Evolutionary conservation across 345 rosid species (phyloP), one percentile per base, ranked within the genome.

Genomic region (Brassica rapa): DNA sequence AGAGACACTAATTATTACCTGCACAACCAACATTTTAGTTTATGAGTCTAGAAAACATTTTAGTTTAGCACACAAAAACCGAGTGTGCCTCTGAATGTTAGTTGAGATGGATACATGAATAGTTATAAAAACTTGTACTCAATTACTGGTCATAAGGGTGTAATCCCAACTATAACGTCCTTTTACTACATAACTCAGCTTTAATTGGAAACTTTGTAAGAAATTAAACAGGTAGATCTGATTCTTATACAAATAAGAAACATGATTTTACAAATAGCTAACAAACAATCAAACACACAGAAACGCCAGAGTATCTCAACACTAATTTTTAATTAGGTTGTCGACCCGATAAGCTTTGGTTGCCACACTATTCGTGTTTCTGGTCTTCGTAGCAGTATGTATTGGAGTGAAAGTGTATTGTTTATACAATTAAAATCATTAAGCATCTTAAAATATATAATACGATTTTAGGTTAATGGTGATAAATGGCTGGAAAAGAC

Each of bases 1-100:
- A 73, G 75, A 68, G 49, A 74, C 68, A 68, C 25, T 73, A 27
- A 80, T 74, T 23, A 74, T 79, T 79, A 72, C 81, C 67, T 72
- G 68, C 77, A 72, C 81, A 51, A 1, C 81, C 11, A 72, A 56
- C 23, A 19, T 27, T 65, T 56, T 4, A 3, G 30, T 43, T 71
- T 21, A 43, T 72, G 63, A 62, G 73, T 72, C 64, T 10, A 43
- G 65, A 37, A 29, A 41, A 71, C 61, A 64, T 19, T 19, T 19
- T 19, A 19, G 21, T 19, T 19, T 19, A 19, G 21, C 21, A 19
- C 32, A 77, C 25, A 77, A 37, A 55, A 70, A 16, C 10, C 57
- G 56, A 14, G 14, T 61, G 53, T 75, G 73, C n/a, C 30, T 57
- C 62, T 59, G 56, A 77, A 32, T 77, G 30, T 33, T 77, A 77